Percentiles rank a stretch among this genome's conserved stretches.
Conservation (phyloP, 2,329 filamentous ascomycete species). For the Talaromyces islandicus region DNA sequence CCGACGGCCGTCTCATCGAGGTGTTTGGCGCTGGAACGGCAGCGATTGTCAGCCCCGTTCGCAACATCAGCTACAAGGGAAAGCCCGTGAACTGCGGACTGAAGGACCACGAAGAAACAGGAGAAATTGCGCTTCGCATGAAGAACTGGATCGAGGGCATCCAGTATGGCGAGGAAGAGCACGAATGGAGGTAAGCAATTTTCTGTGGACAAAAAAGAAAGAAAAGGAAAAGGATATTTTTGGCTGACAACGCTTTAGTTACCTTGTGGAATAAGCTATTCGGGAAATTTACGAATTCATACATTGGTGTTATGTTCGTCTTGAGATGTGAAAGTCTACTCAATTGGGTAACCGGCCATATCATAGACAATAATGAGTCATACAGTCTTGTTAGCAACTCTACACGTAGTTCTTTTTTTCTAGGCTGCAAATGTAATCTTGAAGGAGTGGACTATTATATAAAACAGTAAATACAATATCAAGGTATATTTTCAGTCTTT, state of each 20-base stretch:
- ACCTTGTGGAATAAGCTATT: neutral
- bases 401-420: neutral
- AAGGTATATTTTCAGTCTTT: neutral
- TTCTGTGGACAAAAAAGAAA: neutral
- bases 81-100: conserved; percentile 77
- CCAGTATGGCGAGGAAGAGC: conserved; percentile 89
- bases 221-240: neutral
- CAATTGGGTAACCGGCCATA: neutral
- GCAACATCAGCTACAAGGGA: conserved; percentile 84
- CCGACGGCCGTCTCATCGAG: conserved; percentile 82
- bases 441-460: neutral
- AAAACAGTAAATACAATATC: neutral
- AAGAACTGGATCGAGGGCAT: conserved; percentile 95
- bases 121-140: conserved; percentile 77
- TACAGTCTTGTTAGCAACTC: neutral
- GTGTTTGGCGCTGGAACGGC: conserved; percentile 93
- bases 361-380: neutral
- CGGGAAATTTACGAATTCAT: neutral
- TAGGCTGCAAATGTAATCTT: neutral
- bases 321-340: neutral
- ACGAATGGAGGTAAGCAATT: conserved; percentile 72
- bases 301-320: neutral
- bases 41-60: conserved; percentile 84
- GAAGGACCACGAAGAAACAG: conserved; percentile 74
- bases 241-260: conserved; percentile 2